Percentiles rank a stretch among this genome's conserved stretches.
These are phyloP conservation scores for Calonectria fujianensis DNA, from an alignment of 2,329 filamentous ascomycete species.

Conservation along the genomic window DNA sequence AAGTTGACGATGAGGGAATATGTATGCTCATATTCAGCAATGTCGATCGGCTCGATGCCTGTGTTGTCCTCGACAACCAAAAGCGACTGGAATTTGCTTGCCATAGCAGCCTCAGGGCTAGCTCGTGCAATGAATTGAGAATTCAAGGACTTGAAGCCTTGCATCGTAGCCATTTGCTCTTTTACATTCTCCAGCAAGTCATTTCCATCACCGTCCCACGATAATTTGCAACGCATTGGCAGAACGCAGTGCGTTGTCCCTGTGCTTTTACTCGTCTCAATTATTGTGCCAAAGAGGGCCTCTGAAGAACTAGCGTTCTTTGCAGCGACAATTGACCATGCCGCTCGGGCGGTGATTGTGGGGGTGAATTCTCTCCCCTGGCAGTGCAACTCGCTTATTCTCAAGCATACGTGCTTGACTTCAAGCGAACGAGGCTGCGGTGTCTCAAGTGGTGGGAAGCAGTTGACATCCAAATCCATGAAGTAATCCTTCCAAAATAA, in stretches of 20 bases:
- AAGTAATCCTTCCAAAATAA: neutral
- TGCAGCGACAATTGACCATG: neutral
- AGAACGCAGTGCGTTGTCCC: neutral
- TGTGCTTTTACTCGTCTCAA: neutral
- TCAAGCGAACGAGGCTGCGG: neutral
- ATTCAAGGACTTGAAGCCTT: neutral
- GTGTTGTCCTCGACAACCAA: neutral
- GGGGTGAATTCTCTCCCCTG: neutral
- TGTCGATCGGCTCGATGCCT: neutral
- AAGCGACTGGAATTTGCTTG: neutral
- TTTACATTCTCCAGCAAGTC: neutral
- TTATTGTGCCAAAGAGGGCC: neutral
- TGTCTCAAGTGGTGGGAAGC: neutral
- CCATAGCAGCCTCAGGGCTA: neutral
- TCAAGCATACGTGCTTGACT: neutral
- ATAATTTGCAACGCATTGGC: neutral
- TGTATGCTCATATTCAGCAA: neutral
- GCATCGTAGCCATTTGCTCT: neutral
- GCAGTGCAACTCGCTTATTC: neutral
- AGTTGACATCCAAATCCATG: neutral
- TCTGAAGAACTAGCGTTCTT: neutral
- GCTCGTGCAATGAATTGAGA: neutral
- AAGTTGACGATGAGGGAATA: neutral
- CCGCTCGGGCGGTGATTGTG: neutral
- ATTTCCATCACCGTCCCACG: neutral